Base-by-base conservation (phyloP, 352 stramenopile species). In the Plasmopara viticola region DNA sequence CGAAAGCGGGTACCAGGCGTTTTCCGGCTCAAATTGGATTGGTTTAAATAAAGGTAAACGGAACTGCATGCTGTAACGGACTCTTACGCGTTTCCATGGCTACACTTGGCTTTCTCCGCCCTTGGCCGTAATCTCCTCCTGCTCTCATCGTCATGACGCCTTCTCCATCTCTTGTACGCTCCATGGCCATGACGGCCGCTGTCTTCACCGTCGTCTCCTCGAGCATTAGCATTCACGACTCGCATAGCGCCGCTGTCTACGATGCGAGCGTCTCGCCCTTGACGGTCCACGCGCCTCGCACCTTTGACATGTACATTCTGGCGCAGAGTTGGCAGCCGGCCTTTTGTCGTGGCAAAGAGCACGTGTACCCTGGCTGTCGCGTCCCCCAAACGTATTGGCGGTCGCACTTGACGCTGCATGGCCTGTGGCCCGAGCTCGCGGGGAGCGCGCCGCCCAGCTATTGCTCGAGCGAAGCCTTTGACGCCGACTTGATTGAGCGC, bases 261-360 rank as follows among this genome's bases (percentile, higher is more conserved):
- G 71, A 82, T 38, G 29, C 50, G n/a, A 44, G 29, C 7, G 39
- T 82, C 13, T 40, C 44, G 6, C 25, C 40, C 5, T 48, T 78
- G 2, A 34, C 12, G 8, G 20, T 25, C 1, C 20, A 25, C 20
- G 20, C 20, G 20, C 33, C 5, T 34, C 53, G 0, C 52, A 50
- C 35, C 34, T 94, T 90, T 53, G 80, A 96, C 53, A 87, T 95
- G 37, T 96, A 95, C 68, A 85, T 96, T 41, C 74, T 96, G 45
- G 86, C 87, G 44, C 84, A 94, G 65, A 95, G 82, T 60, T 96
- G 87, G 87, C 86, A 94, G 53, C 74, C 87, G 8, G 56, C 86
- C 52, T 96, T 95, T 58, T 96, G 86, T 63, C 44, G 57, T 33
- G 59, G 74, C 53, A 84, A 90, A 17, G 52, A 69, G 41, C 33